Conservation (phyloP, 1,139 yeast species). For the Nakaseomyces nivariensis region DNA sequence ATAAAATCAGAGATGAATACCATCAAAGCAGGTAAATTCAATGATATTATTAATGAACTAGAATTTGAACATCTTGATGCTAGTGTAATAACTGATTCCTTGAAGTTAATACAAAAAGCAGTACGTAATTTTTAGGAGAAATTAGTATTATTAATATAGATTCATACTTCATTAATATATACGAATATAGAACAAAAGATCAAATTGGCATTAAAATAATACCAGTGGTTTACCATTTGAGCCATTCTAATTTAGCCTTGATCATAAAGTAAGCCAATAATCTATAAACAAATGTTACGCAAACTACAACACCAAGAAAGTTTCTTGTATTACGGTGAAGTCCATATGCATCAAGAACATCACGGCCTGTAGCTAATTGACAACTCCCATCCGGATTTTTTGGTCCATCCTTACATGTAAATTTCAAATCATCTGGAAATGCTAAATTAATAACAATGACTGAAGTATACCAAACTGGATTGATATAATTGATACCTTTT, state of each 20-base stretch:
- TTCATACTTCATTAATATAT: background rate
- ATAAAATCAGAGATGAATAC: slow-evolving; percentile 7
- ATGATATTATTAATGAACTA: slow-evolving; percentile 7
- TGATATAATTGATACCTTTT: slow-evolving; percentile 58
- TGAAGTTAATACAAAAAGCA: slow-evolving; percentile 16
- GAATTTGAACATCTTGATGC: slow-evolving; percentile 9
- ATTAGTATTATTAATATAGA: background rate
- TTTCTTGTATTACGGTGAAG: slow-evolving; percentile 29
- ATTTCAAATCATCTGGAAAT: slow-evolving; percentile 32
- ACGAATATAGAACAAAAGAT: background rate
- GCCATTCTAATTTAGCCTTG: slow-evolving; percentile 28
- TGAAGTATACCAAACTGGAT: slow-evolving; percentile 64
- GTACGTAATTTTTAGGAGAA: slow-evolving; percentile 14
- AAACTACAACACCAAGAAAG: slow-evolving; percentile 31
- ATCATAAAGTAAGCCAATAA: slow-evolving; percentile 32
- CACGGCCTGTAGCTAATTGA: slow-evolving; percentile 38
- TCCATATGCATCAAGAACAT: slow-evolving; percentile 39
- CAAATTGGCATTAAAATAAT: background rate
- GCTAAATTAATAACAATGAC: slow-evolving; percentile 44
- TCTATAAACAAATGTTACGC: slow-evolving; percentile 33
- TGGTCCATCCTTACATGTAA: slow-evolving; percentile 38
- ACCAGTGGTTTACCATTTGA: slow-evolving; percentile 11
- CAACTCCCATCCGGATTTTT: slow-evolving; percentile 31
- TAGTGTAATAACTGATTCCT: slow-evolving; percentile 5
- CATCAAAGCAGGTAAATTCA: slow-evolving; percentile 6